Evolutionary conservation across 1,284 basidiomycete species (phyloP).

Genomic region (Phlebopus sp.): DNA sequence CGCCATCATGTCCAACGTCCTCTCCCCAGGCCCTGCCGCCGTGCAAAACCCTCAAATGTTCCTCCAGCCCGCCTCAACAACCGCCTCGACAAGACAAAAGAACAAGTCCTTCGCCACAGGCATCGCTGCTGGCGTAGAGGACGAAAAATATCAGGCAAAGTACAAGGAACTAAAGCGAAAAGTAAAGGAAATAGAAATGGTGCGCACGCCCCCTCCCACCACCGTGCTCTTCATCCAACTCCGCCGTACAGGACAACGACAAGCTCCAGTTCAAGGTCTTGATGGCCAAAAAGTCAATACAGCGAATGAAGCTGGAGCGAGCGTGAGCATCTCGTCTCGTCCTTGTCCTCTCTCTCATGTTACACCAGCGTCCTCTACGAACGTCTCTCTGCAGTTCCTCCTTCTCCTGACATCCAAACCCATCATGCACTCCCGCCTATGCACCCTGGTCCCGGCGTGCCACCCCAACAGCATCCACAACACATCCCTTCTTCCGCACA

Average conservation of each 20-base stretch:
- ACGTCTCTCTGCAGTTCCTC: conserved; percentile 59
- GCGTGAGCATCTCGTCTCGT: conserved; percentile 59
- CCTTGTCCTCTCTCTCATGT: conserved; percentile 20
- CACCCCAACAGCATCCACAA: conserved; percentile 37
- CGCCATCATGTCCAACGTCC: conserved; percentile 52
- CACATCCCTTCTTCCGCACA: conserved; percentile 34
- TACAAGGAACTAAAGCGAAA: conserved; percentile 89
- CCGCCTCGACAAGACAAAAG: conserved; percentile 46
- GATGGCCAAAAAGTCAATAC: conserved; percentile 80
- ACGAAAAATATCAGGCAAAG: conserved; percentile 85
- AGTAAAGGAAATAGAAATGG: conserved; percentile 83
- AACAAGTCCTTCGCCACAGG: conserved; percentile 53
- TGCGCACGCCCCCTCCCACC: conserved; percentile 37
- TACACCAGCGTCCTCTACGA: conserved; percentile 69
- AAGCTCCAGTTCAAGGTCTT: conserved; percentile 80
- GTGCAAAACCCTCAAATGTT: conserved; percentile 30
- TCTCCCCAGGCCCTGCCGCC: conserved; percentile 47
- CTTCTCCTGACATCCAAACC: conserved; percentile 49
- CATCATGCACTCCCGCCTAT: conserved; percentile 38
- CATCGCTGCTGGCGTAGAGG: conserved; percentile 78
- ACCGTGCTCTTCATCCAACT: neutral
- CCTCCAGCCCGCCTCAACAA: conserved; percentile 24
- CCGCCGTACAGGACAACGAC: conserved; percentile 72
- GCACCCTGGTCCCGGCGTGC: conserved; percentile 34
- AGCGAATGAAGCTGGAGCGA: conserved; percentile 85